Conservation (phyloP, 2,329 filamentous ascomycete genomes). For the Calonectria pauciramosa region DNA sequence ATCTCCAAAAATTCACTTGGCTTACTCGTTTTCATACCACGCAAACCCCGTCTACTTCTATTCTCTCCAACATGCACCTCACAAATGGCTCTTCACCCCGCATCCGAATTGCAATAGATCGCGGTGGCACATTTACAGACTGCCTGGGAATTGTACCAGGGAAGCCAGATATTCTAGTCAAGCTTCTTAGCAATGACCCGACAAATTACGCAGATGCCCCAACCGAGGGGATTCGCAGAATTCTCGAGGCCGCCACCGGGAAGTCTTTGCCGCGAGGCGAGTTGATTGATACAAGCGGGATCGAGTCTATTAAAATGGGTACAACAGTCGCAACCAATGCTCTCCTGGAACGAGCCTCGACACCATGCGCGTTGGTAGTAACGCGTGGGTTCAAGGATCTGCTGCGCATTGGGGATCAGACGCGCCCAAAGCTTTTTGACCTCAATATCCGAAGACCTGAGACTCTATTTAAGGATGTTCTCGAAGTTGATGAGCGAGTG, state of each 20-base stretch:
- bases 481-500: conserved; percentile 91
- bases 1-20: neutral
- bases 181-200: conserved; percentile 79
- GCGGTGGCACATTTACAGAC: conserved; percentile 74
- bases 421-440: conserved; percentile 90
- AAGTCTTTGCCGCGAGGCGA: conserved; percentile 48
- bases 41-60: neutral
- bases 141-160: conserved; percentile 77
- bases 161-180: conserved; percentile 77
- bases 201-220: conserved; percentile 80
- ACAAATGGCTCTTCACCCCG: neutral
- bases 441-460: conserved; percentile 86
- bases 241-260: conserved; percentile 50
- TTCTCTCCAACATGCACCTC: neutral
- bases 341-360: conserved; percentile 78
- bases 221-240: conserved; percentile 75
- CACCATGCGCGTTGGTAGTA: conserved; percentile 77
- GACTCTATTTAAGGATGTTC: conserved; percentile 83
- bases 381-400: conserved; percentile 81
- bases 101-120: conserved; percentile 51
- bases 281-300: conserved; percentile 48
- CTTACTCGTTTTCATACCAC: neutral
- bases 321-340: conserved; percentile 84
- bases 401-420: conserved; percentile 89
- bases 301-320: conserved; percentile 80